phyloP scores from a whole-genome alignment of 805 yeast genomes.

The Saccharomycopsis sp. region DNA sequence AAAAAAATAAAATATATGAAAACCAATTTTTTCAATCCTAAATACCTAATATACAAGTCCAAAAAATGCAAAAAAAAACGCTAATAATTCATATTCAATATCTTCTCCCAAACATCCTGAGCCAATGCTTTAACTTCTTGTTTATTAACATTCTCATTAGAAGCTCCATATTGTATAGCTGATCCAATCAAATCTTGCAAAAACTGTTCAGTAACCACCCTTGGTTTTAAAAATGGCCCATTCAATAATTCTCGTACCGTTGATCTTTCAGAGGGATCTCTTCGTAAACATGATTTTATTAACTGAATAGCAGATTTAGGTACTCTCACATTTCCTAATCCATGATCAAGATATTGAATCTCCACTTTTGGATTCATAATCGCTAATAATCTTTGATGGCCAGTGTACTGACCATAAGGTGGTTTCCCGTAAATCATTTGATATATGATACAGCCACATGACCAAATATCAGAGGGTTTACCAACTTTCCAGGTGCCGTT shows the following conservation, averaged over 20 bases:
- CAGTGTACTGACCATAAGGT: conserved; percentile 76
- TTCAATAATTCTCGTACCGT: conserved; percentile 54
- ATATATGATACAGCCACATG: conserved; percentile 92
- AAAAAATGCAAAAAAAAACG: background rate
- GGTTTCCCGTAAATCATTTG: conserved; percentile 94
- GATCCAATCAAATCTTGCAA: conserved; percentile 65
- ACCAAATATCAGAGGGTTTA: conserved; percentile 97
- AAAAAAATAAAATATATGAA: background rate
- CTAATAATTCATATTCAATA: conserved; percentile 24
- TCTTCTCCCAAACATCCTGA: conserved; percentile 53
- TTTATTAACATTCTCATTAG: conserved; percentile 33
- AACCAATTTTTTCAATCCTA: too few relatives aligned
- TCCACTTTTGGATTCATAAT: conserved; percentile 79
- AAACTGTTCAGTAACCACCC: conserved; percentile 59
- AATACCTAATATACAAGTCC: background rate
- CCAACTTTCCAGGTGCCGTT: conserved; percentile 65
- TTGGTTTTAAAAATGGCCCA: conserved; percentile 67
- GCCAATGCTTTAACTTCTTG: conserved; percentile 42
- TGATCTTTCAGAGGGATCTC: conserved; percentile 65
- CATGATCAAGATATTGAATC: conserved; percentile 57
- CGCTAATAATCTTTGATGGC: conserved; percentile 72
- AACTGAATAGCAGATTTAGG: conserved; percentile 64
- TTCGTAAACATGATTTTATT: conserved; percentile 60
- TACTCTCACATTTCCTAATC: conserved; percentile 54
- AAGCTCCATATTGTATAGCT: conserved; percentile 69